Evolutionary conservation across 176 grass and related monocot genomes (phyloP).

Genomic region (Lolium perenne): DNA sequence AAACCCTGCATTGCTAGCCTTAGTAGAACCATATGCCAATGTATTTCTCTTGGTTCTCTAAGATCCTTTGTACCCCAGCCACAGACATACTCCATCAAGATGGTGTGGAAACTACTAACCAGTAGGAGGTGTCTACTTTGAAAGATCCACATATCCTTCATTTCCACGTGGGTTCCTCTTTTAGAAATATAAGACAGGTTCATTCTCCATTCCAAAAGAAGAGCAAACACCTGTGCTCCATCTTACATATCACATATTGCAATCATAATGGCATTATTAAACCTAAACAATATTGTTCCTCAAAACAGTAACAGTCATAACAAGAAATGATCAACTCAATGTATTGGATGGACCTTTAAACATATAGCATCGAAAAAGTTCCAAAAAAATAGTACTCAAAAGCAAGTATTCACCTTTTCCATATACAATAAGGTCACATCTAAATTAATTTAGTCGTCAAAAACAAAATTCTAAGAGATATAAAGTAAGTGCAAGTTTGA

Average conservation of each 20-base stretch:
- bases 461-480: background rate
- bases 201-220: background rate
- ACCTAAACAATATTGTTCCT: background rate
- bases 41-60: conserved; percentile 13
- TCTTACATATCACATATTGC: background rate
- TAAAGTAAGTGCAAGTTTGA: background rate
- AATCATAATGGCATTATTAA: background rate
- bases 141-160: background rate
- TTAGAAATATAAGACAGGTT: conserved; percentile 7
- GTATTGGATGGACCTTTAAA: background rate
- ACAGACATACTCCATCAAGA: background rate
- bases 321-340: background rate
- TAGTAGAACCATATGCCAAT: conserved; percentile 7
- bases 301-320: conserved; percentile 20
- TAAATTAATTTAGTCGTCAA: conserved; percentile 2
- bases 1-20: background rate
- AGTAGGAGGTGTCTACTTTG: background rate
- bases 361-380: background rate
- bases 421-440: background rate
- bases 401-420: background rate
- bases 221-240: background rate
- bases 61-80: background rate
- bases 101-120: background rate
- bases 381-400: background rate
- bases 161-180: background rate